A percentile compares a stretch with the other conserved stretches of the same genome.
Evolutionary conservation across 108 stramenopile genomes (phyloP).

Genomic region (Skeletonema menzelii): DNA sequence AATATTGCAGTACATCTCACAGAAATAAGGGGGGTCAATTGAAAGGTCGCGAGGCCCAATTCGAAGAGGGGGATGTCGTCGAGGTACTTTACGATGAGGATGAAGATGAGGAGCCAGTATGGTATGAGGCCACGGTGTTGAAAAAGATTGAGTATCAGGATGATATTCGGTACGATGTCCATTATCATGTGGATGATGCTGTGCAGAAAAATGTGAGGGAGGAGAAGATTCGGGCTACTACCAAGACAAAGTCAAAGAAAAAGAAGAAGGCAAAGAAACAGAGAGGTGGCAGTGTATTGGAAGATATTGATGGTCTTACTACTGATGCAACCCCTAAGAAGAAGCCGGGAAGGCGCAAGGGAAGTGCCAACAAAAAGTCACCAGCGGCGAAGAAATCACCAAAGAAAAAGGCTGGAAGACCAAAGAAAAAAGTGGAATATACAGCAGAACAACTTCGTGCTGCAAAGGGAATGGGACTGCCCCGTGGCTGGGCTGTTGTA

Average conservation of each 20-base stretch:
- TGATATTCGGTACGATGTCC: slow-evolving; percentile 70
- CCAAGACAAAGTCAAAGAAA: slow-evolving; percentile 44
- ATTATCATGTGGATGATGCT: slow-evolving; percentile 68
- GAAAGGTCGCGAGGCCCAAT: slow-evolving; percentile 59
- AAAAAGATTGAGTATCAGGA: slow-evolving; percentile 65
- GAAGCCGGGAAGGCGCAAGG: slow-evolving; percentile 1
- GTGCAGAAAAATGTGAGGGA: slow-evolving; percentile 72
- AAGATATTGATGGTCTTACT: not conserved
- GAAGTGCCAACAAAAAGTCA: not conserved
- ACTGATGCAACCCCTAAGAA: slow-evolving; percentile 15
- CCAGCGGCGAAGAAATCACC: slow-evolving; percentile 14
- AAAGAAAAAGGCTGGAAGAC: slow-evolving; percentile 25
- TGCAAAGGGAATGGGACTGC: slow-evolving; percentile 49
- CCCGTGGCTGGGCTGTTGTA: slow-evolving; percentile 56
- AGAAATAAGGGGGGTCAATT: slow-evolving; percentile 64
- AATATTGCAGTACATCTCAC: slow-evolving; percentile 45
- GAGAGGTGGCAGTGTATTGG: not conserved
- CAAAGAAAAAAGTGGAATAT: slow-evolving; percentile 11
- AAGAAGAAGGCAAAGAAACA: slow-evolving; percentile 35
- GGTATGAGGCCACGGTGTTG: slow-evolving; percentile 68
- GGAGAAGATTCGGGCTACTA: slow-evolving; percentile 56
- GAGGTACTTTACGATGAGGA: slow-evolving; percentile 71
- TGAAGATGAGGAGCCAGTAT: slow-evolving; percentile 48
- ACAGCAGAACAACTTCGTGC: slow-evolving; percentile 42
- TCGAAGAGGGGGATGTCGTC: slow-evolving; percentile 71